A percentile compares a stretch with the other conserved stretches of the same genome.
phyloP scores from a whole-genome alignment of 352 stramenopile species.

The Phytophthora podocarpi region DNA sequence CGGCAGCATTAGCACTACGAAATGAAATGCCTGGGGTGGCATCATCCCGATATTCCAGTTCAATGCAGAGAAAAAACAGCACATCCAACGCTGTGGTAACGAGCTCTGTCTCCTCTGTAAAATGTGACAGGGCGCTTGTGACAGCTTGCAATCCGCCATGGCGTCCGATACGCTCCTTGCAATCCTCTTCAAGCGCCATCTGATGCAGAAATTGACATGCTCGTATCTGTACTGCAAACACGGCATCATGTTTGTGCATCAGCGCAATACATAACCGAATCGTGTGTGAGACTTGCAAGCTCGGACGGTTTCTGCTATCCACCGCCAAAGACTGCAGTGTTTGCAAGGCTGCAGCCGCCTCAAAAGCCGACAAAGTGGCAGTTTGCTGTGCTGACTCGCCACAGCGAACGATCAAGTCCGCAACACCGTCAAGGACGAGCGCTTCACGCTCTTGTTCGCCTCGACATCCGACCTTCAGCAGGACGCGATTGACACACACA shows the following conservation, averaged over 20 bases:
- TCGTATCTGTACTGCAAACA: conserved; percentile 46
- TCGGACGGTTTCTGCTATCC: conserved; percentile 42
- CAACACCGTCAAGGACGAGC: conserved; percentile 46
- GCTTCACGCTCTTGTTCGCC: conserved; percentile 55
- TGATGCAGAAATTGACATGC: conserved; percentile 74
- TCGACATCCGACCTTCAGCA: conserved; percentile 47
- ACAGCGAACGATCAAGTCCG: conserved; percentile 39
- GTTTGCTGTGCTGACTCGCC: conserved; percentile 18
- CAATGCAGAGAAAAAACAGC: conserved; percentile 57
- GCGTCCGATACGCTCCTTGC: conserved; percentile 50
- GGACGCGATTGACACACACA: conserved; percentile 46
- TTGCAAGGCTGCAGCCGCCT: conserved; percentile 39
- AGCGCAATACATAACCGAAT: conserved; percentile 37
- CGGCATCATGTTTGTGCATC: conserved; percentile 38
- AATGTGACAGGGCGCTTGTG: conserved; percentile 39
- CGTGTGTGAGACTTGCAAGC: conserved; percentile 34
- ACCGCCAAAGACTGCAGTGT: conserved; percentile 54
- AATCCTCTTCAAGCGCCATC: conserved; percentile 65
- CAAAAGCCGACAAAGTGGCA: conserved; percentile 17
- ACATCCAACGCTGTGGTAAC: conserved; percentile 53
- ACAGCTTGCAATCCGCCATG: conserved; percentile 37
- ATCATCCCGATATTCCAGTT: conserved; percentile 38
- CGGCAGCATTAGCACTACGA: not conserved
- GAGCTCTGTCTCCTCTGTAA: conserved; percentile 44
- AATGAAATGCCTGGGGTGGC: not conserved